Evolutionary conservation across 106 monocot genomes (phyloP).

Genomic region (Platanthera guangdongensis): DNA sequence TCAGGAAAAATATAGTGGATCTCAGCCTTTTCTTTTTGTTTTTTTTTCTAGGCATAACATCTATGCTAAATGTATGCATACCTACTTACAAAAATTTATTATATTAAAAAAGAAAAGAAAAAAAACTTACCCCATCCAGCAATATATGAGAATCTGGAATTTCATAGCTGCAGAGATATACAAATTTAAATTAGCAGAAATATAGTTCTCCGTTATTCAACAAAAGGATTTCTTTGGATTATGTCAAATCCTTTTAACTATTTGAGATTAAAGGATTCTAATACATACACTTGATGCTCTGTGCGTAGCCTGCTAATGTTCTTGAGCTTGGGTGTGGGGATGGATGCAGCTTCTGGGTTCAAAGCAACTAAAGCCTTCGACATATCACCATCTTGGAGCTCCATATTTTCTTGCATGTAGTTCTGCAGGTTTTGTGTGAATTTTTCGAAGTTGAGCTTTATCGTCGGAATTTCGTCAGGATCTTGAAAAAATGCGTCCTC

Average conservation of each 20-base stretch:
- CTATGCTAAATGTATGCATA: background rate
- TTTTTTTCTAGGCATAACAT: background rate
- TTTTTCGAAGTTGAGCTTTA: slow-evolving; percentile 48
- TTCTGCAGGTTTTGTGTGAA: slow-evolving; percentile 53
- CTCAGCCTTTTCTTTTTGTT: background rate
- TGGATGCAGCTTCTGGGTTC: slow-evolving; percentile 30
- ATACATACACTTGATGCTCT: slow-evolving; percentile 63
- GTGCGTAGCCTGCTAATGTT: slow-evolving; percentile 49
- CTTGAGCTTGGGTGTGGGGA: slow-evolving; percentile 55
- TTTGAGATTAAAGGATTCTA: background rate
- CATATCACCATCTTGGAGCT: slow-evolving; percentile 33
- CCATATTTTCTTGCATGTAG: slow-evolving; percentile 38
- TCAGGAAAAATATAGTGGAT: background rate
- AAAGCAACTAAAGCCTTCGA: slow-evolving; percentile 56
- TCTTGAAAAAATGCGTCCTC: slow-evolving; percentile 63
- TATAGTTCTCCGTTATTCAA: background rate
- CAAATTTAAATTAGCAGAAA: background rate
- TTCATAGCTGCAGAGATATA: slow-evolving; percentile 38
- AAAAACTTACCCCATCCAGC: slow-evolving; percentile 40
- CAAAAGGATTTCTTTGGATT: background rate
- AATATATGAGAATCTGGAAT: slow-evolving; percentile 62
- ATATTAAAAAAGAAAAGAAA: background rate
- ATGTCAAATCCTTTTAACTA: background rate
- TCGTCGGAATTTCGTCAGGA: slow-evolving; percentile 61
- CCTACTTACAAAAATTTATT: background rate